Evolutionary conservation across 2,329 filamentous ascomycete species (phyloP).

Genomic region (Plenodomus lindquistii): DNA sequence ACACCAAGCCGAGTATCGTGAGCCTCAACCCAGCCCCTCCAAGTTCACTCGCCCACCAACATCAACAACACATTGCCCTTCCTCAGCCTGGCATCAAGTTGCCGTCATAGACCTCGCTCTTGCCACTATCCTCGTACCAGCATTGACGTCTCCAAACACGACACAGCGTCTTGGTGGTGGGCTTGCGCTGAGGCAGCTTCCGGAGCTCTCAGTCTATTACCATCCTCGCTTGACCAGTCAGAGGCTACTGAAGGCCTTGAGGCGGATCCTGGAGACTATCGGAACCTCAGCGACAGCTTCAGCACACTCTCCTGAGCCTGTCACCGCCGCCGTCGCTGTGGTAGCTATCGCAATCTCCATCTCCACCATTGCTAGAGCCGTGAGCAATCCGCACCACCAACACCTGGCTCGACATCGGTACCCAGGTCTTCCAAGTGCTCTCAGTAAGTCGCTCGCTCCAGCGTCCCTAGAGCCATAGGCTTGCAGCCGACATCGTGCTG

Average conservation of each 20-base stretch:
- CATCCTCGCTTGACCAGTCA: not conserved
- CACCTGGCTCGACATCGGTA: not conserved
- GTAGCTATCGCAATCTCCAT: not conserved
- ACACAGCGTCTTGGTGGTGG: not conserved
- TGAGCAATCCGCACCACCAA: not conserved
- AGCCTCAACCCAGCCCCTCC: slow-evolving; percentile 2
- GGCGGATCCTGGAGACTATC: not conserved
- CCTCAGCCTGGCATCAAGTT: not conserved
- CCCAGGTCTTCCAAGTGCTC: not conserved
- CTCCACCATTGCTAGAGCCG: not conserved
- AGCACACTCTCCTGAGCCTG: not conserved
- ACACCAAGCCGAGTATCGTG: slow-evolving; percentile 10
- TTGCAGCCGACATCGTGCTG: not conserved
- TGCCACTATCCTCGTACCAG: not conserved
- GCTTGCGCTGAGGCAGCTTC: not conserved
- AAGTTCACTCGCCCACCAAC: not conserved
- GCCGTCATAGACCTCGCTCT: slow-evolving; percentile 1
- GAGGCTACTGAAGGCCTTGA: not conserved
- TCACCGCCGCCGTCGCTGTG: not conserved
- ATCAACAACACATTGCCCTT: slow-evolving; percentile 1
- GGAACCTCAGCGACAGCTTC: not conserved
- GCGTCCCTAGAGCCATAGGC: not conserved
- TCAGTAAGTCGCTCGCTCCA: not conserved
- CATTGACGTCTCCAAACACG: not conserved
- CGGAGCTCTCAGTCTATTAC: not conserved